phyloP scores from a whole-genome alignment of 2,329 filamentous ascomycete genomes.

The Neonectria punicea region DNA sequence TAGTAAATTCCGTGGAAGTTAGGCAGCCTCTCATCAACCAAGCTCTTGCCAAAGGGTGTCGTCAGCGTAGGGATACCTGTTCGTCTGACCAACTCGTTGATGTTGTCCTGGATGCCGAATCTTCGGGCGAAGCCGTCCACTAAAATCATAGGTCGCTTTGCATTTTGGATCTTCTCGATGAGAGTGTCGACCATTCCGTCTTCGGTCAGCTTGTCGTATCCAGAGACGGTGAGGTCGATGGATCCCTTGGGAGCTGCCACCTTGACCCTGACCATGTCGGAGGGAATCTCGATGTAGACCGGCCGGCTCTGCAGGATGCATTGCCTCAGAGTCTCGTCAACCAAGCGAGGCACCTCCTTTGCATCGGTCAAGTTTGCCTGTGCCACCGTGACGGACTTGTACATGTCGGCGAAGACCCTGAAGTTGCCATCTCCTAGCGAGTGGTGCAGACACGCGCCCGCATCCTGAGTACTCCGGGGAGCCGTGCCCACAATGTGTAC shows the following conservation, averaged over 20 bases:
- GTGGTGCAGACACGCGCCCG: constrained; percentile 60
- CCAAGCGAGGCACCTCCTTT: background rate
- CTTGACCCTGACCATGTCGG: constrained; percentile 10
- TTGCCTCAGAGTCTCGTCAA: constrained; percentile 3
- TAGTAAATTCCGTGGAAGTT: constrained; percentile 61
- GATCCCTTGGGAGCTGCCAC: background rate
- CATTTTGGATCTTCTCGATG: constrained; percentile 50
- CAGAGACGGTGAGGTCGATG: background rate
- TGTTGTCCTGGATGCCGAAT: constrained; percentile 52
- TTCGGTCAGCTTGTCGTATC: background rate
- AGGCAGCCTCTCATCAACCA: constrained; percentile 58
- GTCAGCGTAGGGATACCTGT: constrained; percentile 60
- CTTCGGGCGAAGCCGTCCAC: constrained; percentile 62
- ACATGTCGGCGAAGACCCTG: constrained; percentile 60
- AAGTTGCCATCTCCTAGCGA: constrained; percentile 65
- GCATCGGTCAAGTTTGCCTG: constrained; percentile 46
- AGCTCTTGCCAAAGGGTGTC: constrained; percentile 59
- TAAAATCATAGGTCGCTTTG: constrained; percentile 60
- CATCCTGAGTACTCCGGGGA: constrained; percentile 53
- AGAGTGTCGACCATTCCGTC: background rate
- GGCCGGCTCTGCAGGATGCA: constrained; percentile 10
- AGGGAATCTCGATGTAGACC: constrained; percentile 20
- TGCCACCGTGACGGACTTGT: constrained; percentile 58
- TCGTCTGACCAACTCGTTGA: constrained; percentile 54
- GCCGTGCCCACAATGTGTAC: constrained; percentile 69